Evolutionary conservation across 371 early-diverging fungal species (phyloP), one percentile per base, ranked within the genome.

Genomic region (Aphelidium insulamus): DNA sequence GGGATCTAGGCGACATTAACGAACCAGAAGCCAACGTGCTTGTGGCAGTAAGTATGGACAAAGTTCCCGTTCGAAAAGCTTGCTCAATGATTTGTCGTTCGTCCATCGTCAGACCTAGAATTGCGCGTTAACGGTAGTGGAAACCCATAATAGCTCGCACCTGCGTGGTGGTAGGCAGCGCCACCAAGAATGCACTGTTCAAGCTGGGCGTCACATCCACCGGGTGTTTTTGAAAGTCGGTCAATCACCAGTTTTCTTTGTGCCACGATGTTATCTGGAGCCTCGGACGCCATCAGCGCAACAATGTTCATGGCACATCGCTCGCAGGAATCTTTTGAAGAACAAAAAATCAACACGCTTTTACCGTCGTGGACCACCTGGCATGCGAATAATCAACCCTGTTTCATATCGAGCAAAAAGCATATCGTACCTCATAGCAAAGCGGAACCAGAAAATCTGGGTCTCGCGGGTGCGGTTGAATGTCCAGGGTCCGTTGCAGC

Each of bases 31-130:
- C 48, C 16, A 51, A 30, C 0, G 52, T 51, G 4, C 44, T 46
- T 0, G 52, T 51, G 10, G 52, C 55, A n/a, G 37, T 23, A 4
- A 51, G 39, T 5, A 34, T 20, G 16, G 26, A 11, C 9, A 51
- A 22, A 17, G 23, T 12, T 7, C 52, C 52, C 0, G 36, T 23
- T 14, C 52, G 46, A 40, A 43, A 51, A n/a, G 48, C 52, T 20
- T 41, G 32, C 31, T 51, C 52, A 12, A 51, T 44, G 8, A 50
- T 25, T 11, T 48, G 49, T 18, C 44, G 38, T 31, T 51, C 52
- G 26, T 51, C 52, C 4, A 44, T 36, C 6, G 37, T 46, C n/a
- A 51, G 26, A n/a, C n/a, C n/a, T n/a, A n/a, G n/a, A n/a, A n/a
- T n/a, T n/a, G n/a, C n/a, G n/a, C n/a, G n/a, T n/a, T n/a, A n/a